Base-by-base conservation (phyloP, 2,329 filamentous ascomycete species). In the Spiromastix sp. region DNA sequence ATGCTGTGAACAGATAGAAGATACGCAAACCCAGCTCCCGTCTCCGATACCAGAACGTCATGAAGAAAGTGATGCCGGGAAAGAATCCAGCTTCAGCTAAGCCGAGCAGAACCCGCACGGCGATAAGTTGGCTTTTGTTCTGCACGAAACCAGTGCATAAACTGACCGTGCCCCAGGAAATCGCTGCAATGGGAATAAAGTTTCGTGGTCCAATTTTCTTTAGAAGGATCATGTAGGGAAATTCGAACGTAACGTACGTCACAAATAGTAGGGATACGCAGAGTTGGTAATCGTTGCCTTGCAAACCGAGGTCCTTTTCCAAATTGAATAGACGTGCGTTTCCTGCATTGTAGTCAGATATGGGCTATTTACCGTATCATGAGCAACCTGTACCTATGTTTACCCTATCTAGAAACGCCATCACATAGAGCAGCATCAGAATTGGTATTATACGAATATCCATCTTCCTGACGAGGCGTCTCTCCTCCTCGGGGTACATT, bases 351-450 rank as follows among this genome's bases (percentile, higher is more conserved):
- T n/a, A n/a, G n/a, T n/a, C n/a, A n/a, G n/a, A n/a, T n/a, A n/a
- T n/a, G n/a, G n/a, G n/a, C n/a, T n/a, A n/a, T n/a, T n/a, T n/a
- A n/a, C n/a, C n/a, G n/a, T n/a, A n/a, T n/a, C n/a, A n/a, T n/a
- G n/a, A n/a, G n/a, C n/a, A n/a, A n/a, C n/a, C n/a, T n/a, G n/a
- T n/a, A n/a, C n/a, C n/a, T 9, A 33, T 20, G 15, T 20, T 22
- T 4, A 13, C 21, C 15, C 38, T 20, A 25, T 40, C 38, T 9
- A 40, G n/a, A 21, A 37, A 40, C 9, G 28, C 19, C 25, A 40
- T 18, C 13, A 40, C 22, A 36, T 40, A 40, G 18, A 38, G 27
- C 5, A 35, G 11, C 8, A 31, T 28, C 4, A 41, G 24, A 5
- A 17, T 26, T 7, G 36, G 39, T 18, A 41, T 28, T n/a, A 33